Percentiles rank a stretch among this genome's conserved stretches.
These are phyloP conservation scores for Epicoccum nigrum DNA, from an alignment of 2,329 filamentous ascomycete genomes.

Conservation along the genomic window DNA sequence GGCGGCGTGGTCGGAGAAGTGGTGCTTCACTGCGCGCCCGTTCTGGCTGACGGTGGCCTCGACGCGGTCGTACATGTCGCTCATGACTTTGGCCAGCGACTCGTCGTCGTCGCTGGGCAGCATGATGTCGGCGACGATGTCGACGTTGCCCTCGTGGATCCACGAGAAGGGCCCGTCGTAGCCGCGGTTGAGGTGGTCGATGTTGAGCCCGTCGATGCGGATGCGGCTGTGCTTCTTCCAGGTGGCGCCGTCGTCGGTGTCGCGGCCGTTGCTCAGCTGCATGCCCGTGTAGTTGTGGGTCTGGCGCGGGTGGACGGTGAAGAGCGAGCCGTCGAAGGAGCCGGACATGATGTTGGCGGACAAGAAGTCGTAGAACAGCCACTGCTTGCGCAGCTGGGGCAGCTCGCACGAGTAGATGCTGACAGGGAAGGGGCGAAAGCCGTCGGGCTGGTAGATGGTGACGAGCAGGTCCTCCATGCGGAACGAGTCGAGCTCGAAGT, in stretches of 20 bases:
- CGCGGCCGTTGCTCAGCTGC: constrained; percentile 61
- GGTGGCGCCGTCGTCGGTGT: constrained; percentile 67
- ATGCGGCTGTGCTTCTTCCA: constrained; percentile 98
- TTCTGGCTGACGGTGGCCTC: constrained; percentile 89
- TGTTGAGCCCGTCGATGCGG: constrained; percentile 89
- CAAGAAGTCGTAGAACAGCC: constrained; percentile 96
- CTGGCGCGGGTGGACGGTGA: constrained; percentile 95
- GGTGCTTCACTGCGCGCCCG: constrained; percentile 57
- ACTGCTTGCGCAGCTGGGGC: constrained; percentile 90
- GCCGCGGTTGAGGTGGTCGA: constrained; percentile 93
- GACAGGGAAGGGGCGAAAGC: constrained; percentile 92
- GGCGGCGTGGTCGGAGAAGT: constrained; percentile 44
- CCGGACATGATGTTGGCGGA: constrained; percentile 96
- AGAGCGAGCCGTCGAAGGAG: constrained; percentile 92
- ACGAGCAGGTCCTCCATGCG: constrained; percentile 93
- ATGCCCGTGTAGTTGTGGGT: constrained; percentile 78
- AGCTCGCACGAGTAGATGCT: constrained; percentile 97
- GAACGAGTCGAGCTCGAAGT: constrained; percentile 97
- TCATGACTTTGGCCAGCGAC: constrained; percentile 90
- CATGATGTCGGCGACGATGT: constrained; percentile 95
- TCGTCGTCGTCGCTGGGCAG: constrained; percentile 88
- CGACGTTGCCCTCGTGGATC: constrained; percentile 97
- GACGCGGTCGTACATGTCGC: constrained; percentile 95
- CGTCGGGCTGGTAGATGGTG: constrained; percentile 86
- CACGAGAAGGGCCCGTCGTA: constrained; percentile 94